Evolutionary conservation across 306 rosid species (phyloP).

Genomic region (Delonix regia): DNA sequence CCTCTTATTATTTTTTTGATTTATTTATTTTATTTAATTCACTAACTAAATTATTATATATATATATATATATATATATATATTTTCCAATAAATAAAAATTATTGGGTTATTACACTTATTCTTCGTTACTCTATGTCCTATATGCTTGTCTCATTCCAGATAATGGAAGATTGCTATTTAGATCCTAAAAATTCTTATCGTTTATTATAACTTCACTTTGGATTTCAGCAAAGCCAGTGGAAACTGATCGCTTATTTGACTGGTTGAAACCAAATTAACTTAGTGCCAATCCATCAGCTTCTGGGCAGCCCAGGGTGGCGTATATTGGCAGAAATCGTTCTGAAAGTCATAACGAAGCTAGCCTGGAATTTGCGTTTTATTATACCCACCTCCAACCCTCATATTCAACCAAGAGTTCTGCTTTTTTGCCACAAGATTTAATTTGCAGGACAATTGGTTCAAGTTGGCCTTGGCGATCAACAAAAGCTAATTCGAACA

Average conservation of each 20-base stretch:
- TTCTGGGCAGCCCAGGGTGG: not conserved
- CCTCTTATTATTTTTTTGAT: too few species aligned
- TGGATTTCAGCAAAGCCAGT: not conserved
- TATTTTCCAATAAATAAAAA: too few species aligned
- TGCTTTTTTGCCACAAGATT: conserved; percentile 59
- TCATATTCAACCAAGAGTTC: conserved; percentile 65
- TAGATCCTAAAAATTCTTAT: not conserved
- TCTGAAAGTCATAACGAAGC: not conserved
- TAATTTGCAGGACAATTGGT: conserved; percentile 57
- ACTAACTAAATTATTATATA: too few species aligned
- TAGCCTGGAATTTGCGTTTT: conserved; percentile 41
- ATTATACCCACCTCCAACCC: conserved; percentile 40
- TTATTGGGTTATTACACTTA: too few species aligned
- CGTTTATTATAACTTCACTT: not conserved
- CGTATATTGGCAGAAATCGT: not conserved
- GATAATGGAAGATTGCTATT: not conserved
- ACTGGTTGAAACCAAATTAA: not conserved
- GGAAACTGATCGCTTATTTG: not conserved
- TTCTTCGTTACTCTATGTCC: not conserved
- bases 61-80: too few species aligned
- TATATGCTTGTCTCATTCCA: not conserved
- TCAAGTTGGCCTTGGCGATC: conserved; percentile 48
- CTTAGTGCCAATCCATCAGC: too few species aligned
- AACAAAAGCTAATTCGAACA: conserved; percentile 53
- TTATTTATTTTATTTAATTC: too few species aligned